phyloP scores from a whole-genome alignment of 2,329 filamentous ascomycete genomes.

The Aspergillus sclerotialis region DNA sequence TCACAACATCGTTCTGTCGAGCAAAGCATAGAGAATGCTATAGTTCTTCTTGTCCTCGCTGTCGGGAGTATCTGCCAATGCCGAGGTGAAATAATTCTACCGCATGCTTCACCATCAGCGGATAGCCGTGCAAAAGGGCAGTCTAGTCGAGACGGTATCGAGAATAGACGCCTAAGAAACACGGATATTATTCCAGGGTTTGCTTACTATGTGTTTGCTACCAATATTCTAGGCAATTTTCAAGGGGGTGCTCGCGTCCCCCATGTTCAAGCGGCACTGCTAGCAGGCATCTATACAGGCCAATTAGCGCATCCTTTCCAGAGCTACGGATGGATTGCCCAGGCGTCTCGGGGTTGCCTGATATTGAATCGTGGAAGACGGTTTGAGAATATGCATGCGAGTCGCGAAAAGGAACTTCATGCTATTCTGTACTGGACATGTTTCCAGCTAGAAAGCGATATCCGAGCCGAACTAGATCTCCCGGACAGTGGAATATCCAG shows the following conservation, averaged over 20 bases:
- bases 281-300: conserved; percentile 82
- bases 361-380: conserved; percentile 37
- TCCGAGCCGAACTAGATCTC: conserved; percentile 75
- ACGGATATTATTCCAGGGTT: conserved; percentile 82
- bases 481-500: conserved; percentile 55
- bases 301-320: conserved; percentile 82
- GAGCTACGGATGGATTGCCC: conserved; percentile 66
- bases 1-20: conserved; percentile 14
- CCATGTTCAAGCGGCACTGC: conserved; percentile 75
- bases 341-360: conserved; percentile 55
- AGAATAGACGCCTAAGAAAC: conserved; percentile 46
- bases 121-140: conserved; percentile 11
- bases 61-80: conserved; percentile 72
- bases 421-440: conserved; percentile 87
- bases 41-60: conserved; percentile 76
- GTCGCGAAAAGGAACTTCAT: conserved; percentile 51
- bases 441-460: conserved; percentile 87
- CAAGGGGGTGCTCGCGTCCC: conserved; percentile 71
- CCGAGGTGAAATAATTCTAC: too few species aligned
- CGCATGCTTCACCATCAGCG: conserved; percentile 11
- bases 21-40: conserved; percentile 59
- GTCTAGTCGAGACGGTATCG: conserved; percentile 11
- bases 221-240: conserved; percentile 77
- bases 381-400: conserved; percentile 24
- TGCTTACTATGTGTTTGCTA: conserved; percentile 80